Evolutionary conservation across 495 filamentous ascomycete genomes (phyloP), one percentile per base, ranked within the genome.

Genomic region (Polyplosphaeria fusca): DNA sequence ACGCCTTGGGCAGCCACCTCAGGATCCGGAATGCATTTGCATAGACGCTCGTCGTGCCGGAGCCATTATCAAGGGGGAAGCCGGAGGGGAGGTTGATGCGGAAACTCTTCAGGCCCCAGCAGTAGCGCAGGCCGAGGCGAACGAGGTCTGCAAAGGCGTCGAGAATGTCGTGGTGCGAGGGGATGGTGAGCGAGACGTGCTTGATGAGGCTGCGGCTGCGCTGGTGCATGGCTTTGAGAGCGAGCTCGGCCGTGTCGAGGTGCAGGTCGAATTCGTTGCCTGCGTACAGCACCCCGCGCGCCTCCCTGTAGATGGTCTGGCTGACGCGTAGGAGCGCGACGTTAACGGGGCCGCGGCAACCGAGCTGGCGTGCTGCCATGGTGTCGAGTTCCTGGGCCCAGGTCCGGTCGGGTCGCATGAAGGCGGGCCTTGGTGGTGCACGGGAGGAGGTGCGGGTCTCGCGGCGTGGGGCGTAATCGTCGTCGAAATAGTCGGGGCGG

Each of bases 1-100:
- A 65, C 46, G 42, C 30, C 54, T 56, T 52, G 24, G 69, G 68
- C 59, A 71, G 42, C 65, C 67, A 71, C n/a, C 67, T 38, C 24
- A 71, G 48, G 24, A 66, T 66, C 39, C 68, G 64, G 42, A 70
- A 70, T 12, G 63, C 64, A 44, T 66, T 70, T 32, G 64, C 61
- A 46, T 66, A 69, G 0, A 64, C 52, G 28, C 58, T 64, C 12
- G 52, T 64, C 38, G 61, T 47, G 14, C 27, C 28, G 7, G 18
- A 18, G 19, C 20, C 28, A 9, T 16, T 3, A 35, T 11, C 30
- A 35, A 35, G 7, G 14, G 12, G 46, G 28, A 48, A 57, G 18
- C 7, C 38, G 16, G n/a, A 22, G 24, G 63, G 60, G 41, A 69
- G 46, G 20, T 51, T 39, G 49, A 72, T 68, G n/a, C 60, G 58